Evolutionary conservation across 1,284 basidiomycete species (phyloP).

Genomic region (Entoloma clypeatum): DNA sequence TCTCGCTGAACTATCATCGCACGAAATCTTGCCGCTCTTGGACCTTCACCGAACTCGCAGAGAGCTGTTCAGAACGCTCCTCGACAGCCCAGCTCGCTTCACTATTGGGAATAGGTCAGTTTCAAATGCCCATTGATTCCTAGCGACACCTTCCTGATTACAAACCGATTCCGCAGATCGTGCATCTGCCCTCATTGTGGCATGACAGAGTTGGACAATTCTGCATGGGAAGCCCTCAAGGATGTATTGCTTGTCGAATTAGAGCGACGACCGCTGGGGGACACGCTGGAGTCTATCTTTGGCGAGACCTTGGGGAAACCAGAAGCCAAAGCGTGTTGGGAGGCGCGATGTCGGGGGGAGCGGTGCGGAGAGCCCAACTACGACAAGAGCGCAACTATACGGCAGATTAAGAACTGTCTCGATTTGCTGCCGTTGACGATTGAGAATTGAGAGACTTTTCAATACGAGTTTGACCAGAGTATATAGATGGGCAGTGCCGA

Average conservation of each 20-base stretch:
- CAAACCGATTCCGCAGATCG: conserved; percentile 30
- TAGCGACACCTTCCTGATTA: neutral
- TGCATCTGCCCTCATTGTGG: conserved; percentile 40
- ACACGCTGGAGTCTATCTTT: conserved; percentile 28
- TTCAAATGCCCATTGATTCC: neutral
- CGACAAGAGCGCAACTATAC: conserved; percentile 38
- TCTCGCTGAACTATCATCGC: conserved; percentile 32
- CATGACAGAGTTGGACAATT: conserved; percentile 37
- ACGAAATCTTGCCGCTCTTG: conserved; percentile 34
- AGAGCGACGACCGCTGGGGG: conserved; percentile 35
- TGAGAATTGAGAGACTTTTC: conserved; percentile 19
- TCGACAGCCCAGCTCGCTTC: conserved; percentile 41
- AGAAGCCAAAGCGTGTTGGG: conserved; percentile 42
- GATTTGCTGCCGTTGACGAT: conserved; percentile 36
- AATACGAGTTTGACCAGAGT: conserved; percentile 1
- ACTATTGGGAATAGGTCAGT: conserved; percentile 40
- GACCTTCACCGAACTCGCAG: conserved; percentile 37
- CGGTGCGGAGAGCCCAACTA: conserved; percentile 40
- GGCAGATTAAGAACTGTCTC: conserved; percentile 39
- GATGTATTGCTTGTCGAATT: conserved; percentile 38
- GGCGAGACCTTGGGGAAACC: conserved; percentile 36
- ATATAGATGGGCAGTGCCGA: too few relatives aligned
- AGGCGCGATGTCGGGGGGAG: conserved; percentile 35
- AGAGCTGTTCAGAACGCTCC: conserved; percentile 33
- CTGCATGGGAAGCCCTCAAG: conserved; percentile 39